phyloP scores from a whole-genome alignment of 768 basidiomycete species.

The Kwoniella sp. region DNA sequence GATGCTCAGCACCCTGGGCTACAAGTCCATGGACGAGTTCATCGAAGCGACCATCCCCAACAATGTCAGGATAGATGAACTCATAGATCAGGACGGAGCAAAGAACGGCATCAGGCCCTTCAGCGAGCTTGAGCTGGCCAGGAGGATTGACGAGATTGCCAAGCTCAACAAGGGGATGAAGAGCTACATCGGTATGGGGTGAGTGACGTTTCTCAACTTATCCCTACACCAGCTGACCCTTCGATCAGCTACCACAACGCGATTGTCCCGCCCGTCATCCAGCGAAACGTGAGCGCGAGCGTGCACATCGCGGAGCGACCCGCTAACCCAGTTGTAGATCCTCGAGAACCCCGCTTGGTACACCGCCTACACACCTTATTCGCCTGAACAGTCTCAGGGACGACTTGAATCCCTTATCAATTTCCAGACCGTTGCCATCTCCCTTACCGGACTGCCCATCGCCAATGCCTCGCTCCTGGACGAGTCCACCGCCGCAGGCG shows the following conservation, averaged over 20 bases:
- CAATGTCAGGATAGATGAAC: constrained; percentile 64
- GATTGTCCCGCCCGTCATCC: constrained; percentile 89
- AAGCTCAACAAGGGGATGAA: constrained; percentile 72
- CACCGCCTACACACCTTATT: constrained; percentile 91
- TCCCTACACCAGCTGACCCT: constrained; percentile 2
- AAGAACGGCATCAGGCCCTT: constrained; percentile 63
- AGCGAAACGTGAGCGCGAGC: constrained; percentile 61
- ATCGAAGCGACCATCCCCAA: constrained; percentile 74
- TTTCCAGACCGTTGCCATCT: constrained; percentile 93
- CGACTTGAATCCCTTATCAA: constrained; percentile 95
- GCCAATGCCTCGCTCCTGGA: constrained; percentile 94
- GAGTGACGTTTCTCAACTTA: constrained; percentile 7
- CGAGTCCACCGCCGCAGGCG: constrained; percentile 90
- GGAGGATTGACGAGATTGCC: constrained; percentile 71
- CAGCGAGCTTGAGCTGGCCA: constrained; percentile 79
- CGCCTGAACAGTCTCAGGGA: constrained; percentile 98
- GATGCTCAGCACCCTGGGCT: constrained; percentile 83
- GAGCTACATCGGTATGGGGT: constrained; percentile 96
- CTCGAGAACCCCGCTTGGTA: constrained; percentile 96
- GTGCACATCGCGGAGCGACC: background rate
- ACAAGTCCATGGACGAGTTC: constrained; percentile 82
- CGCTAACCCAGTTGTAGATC: constrained; percentile 21
- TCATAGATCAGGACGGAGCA: constrained; percentile 59
- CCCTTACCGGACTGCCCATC: constrained; percentile 88
- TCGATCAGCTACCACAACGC: constrained; percentile 68